Percentiles rank a stretch among this genome's conserved stretches.
These are phyloP conservation scores for Heliamphora exappendiculata DNA, from an alignment of 148 eudicot genomes.

Conservation along the genomic window DNA sequence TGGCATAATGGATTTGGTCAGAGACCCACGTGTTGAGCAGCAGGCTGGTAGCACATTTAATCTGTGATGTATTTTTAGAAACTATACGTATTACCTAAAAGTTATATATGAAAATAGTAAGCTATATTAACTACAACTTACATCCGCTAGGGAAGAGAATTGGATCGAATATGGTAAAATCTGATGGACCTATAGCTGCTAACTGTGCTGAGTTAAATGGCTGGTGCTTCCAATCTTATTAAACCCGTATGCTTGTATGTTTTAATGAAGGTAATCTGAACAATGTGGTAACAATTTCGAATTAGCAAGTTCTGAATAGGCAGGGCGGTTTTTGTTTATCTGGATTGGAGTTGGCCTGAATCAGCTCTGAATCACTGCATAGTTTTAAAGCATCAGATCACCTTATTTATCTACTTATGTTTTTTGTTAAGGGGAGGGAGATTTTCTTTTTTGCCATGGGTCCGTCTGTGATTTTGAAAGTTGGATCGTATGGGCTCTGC, in stretches of 20 bases:
- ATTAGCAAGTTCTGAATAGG: neutral
- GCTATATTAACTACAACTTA: neutral
- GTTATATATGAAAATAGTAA: neutral
- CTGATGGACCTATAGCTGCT: neutral
- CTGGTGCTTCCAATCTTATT: neutral
- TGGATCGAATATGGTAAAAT: neutral
- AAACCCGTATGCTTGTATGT: neutral
- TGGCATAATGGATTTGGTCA: neutral
- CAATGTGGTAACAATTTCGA: neutral
- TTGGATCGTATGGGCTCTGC: no score
- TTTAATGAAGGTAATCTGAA: neutral
- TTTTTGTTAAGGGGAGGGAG: no score
- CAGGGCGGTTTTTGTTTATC: neutral
- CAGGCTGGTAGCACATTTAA: constrained; percentile 5
- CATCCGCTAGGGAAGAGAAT: neutral
- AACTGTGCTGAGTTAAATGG: neutral
- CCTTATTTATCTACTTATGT: no score
- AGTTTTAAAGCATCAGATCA: neutral
- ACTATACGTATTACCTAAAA: neutral
- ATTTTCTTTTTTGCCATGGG: neutral
- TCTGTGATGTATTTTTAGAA: neutral
- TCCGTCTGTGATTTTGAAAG: neutral
- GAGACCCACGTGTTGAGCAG: constrained; percentile 1
- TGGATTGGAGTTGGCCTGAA: neutral
- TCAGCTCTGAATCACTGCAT: neutral